phyloP scores from a whole-genome alignment of 306 rosid species.

The Trichosanthes cucumerina region DNA sequence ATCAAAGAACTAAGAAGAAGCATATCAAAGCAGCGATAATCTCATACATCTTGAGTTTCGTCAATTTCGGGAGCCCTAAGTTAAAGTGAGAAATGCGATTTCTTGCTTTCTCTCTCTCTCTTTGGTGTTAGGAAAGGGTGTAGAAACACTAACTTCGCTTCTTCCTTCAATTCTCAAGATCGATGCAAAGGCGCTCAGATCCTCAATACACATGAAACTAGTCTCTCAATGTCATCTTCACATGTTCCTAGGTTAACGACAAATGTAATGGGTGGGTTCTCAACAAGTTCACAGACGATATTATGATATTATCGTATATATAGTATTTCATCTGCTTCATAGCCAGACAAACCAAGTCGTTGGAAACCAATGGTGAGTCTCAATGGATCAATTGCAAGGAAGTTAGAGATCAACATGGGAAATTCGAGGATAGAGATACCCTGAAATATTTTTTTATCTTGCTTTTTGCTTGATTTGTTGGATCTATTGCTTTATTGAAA shows the following conservation, averaged over 20 bases:
- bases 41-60: no score
- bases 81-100: no score
- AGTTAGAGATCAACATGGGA: slow-evolving; percentile 33
- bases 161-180: slow-evolving; percentile 18
- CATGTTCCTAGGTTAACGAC: slow-evolving; percentile 67
- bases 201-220: slow-evolving; percentile 48
- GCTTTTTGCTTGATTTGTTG: slow-evolving; percentile 42
- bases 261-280: slow-evolving; percentile 48
- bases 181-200: slow-evolving; percentile 25
- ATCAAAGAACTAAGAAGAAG: no score
- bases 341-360: slow-evolving; percentile 72
- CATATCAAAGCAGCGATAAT: no score
- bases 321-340: slow-evolving; percentile 60
- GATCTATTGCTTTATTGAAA: slow-evolving; percentile 41
- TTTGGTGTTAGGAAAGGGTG: slow-evolving; percentile 39
- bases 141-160: not conserved
- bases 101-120: no score
- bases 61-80: no score
- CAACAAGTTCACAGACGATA: slow-evolving; percentile 71
- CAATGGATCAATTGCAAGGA: slow-evolving; percentile 51
- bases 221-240: slow-evolving; percentile 51
- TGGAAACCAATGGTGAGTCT: slow-evolving; percentile 69
- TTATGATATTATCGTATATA: slow-evolving; percentile 37
- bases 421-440: slow-evolving; percentile 51
- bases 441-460: slow-evolving; percentile 27